phyloP scores from a whole-genome alignment of 169 alveolate species.

The Eimeria nieschulzi region DNA sequence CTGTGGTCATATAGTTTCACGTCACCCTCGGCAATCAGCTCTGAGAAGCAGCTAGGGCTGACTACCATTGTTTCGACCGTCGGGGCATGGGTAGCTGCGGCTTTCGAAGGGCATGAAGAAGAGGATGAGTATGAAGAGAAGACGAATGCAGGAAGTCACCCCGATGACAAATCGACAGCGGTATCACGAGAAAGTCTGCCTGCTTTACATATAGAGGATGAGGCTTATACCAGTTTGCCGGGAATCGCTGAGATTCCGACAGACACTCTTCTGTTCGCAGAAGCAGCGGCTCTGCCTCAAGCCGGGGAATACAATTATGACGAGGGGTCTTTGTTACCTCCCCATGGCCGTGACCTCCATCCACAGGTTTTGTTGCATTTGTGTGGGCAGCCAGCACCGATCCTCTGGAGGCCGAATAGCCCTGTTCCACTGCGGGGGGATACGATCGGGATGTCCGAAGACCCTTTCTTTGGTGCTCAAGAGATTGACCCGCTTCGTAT shows the following conservation, averaged over 20 bases:
- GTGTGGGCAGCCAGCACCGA: conserved; percentile 52
- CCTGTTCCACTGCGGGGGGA: neutral
- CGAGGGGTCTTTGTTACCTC: neutral
- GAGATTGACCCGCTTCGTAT: conserved; percentile 1
- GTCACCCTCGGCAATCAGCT: neutral
- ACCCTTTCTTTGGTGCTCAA: neutral
- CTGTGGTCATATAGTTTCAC: neutral
- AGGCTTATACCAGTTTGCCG: neutral
- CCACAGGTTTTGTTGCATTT: conserved; percentile 32
- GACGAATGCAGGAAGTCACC: neutral
- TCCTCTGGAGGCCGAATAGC: conserved; percentile 28
- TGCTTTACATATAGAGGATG: no score
- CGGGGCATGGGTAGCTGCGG: conserved; percentile 56
- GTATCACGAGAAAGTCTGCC: neutral
- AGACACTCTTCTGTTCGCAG: neutral
- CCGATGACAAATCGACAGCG: neutral
- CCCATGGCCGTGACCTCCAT: neutral
- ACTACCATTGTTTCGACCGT: conserved; percentile 19
- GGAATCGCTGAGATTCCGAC: neutral
- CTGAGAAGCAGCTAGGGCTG: conserved; percentile 27
- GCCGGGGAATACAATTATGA: neutral
- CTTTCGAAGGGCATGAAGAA: conserved; percentile 10
- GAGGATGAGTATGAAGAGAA: neutral
- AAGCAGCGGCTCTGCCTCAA: neutral
- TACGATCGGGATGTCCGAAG: neutral